Conservation (phyloP, 1,284 basidiomycete species). For the Bondarzewia mesenterica region DNA sequence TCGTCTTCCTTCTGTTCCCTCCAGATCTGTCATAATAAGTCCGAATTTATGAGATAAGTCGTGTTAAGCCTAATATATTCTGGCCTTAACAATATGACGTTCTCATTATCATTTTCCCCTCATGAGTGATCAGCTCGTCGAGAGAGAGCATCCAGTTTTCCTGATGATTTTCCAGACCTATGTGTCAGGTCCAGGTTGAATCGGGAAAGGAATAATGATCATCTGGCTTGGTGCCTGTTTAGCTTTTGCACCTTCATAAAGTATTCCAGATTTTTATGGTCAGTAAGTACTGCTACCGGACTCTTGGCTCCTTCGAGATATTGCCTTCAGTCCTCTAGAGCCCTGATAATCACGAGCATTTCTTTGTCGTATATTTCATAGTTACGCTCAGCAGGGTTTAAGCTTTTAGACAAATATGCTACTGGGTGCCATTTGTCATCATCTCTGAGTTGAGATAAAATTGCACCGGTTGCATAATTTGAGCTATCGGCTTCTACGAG, state of each 20-base stretch:
- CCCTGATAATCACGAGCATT: conserved; percentile 21
- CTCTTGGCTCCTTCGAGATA: too few species aligned
- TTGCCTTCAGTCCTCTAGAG: conserved; percentile 16
- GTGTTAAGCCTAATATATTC: too few species aligned
- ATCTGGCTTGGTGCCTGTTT: too few species aligned
- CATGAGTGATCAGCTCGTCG: too few species aligned
- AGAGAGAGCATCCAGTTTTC: too few species aligned
- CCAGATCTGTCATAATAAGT: too few species aligned
- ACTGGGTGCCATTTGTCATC: not conserved
- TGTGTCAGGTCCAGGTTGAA: too few species aligned
- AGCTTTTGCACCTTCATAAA: conserved; percentile 14
- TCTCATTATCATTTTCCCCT: not conserved
- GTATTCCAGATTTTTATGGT: conserved; percentile 21
- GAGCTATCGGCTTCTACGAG: not conserved
- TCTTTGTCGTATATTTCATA: conserved; percentile 30
- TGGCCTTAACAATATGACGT: not conserved
- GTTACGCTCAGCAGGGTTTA: conserved; percentile 13
- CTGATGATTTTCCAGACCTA: too few species aligned
- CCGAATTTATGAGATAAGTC: too few species aligned
- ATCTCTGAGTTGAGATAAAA: not conserved
- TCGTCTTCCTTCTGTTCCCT: too few species aligned
- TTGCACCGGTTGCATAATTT: not conserved
- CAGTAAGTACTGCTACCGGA: too few species aligned
- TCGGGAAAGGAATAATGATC: not conserved
- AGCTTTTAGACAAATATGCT: not conserved